Evolutionary conservation across 2,329 filamentous ascomycete species (phyloP).

Genomic region (Sclerotinia glacialis): DNA sequence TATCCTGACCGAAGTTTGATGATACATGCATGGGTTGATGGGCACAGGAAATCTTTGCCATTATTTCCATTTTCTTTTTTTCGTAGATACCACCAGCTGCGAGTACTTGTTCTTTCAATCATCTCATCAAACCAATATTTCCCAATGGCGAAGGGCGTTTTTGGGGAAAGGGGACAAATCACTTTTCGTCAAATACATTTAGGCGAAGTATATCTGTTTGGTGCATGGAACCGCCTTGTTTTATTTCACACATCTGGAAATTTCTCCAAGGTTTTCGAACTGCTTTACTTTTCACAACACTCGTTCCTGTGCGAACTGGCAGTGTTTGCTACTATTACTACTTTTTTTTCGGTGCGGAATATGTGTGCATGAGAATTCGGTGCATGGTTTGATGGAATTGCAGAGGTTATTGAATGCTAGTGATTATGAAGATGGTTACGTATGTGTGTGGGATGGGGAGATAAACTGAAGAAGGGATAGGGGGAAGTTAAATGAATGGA

Average conservation of each 20-base stretch:
- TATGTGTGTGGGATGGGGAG: not conserved
- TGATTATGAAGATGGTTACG: conserved; percentile 8
- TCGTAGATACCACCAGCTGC: conserved; percentile 25
- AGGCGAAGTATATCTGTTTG: conserved; percentile 6
- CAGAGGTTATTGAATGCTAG: conserved; percentile 5
- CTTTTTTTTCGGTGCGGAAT: conserved; percentile 1
- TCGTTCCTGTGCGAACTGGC: conserved; percentile 13
- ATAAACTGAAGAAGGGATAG: not conserved
- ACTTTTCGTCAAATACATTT: conserved; percentile 18
- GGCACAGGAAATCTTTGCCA: conserved; percentile 13
- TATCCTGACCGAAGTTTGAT: conserved; percentile 3
- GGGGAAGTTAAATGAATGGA: not conserved
- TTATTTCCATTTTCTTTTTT: conserved; percentile 20
- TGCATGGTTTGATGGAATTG: conserved; percentile 6
- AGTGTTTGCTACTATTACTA: conserved; percentile 24
- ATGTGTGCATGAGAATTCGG: conserved; percentile 9
- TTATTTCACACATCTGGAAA: conserved; percentile 1
- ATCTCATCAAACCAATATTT: conserved; percentile 18
- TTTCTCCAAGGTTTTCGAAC: not conserved
- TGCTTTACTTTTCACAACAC: conserved; percentile 15
- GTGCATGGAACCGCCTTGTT: conserved; percentile 20
- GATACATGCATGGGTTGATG: conserved; percentile 16
- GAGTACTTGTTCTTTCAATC: conserved; percentile 20
- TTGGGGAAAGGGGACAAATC: conserved; percentile 17
- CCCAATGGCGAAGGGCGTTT: conserved; percentile 20